Evolutionary conservation across 352 stramenopile species (phyloP).

Genomic region (Phytophthora pinifolia): DNA sequence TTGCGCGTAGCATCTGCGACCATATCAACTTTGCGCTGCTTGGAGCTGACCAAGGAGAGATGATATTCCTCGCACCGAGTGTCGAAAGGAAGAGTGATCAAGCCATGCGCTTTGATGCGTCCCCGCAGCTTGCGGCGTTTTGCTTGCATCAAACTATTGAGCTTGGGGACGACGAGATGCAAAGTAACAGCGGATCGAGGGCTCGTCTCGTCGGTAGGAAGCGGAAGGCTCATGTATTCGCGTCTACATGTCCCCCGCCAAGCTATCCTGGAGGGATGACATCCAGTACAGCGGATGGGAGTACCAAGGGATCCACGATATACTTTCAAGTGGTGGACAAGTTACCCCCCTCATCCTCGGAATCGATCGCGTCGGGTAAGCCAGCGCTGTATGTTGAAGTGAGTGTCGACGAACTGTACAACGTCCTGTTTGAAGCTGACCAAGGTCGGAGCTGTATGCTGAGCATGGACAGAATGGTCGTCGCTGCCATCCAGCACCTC

Average conservation of each 20-base stretch:
- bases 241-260: constrained; percentile 28
- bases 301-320: constrained; percentile 18
- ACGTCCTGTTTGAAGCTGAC: constrained; percentile 14
- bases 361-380: not conserved
- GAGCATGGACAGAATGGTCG: constrained; percentile 40
- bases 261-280: constrained; percentile 6
- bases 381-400: constrained; percentile 27
- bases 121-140: constrained; percentile 31
- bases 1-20: constrained; percentile 61
- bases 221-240: constrained; percentile 38
- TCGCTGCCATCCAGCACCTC: constrained; percentile 37
- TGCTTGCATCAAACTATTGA: constrained; percentile 46
- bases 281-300: not conserved
- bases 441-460: constrained; percentile 11
- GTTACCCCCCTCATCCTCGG: constrained; percentile 3
- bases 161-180: constrained; percentile 1
- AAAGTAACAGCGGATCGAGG: not conserved
- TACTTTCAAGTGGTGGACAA: constrained; percentile 37
- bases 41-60: constrained; percentile 38
- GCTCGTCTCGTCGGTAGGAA: constrained; percentile 14
- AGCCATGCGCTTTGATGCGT: constrained; percentile 27
- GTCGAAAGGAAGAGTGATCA: constrained; percentile 19
- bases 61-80: constrained; percentile 49
- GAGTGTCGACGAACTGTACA: constrained; percentile 34
- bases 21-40: constrained; percentile 53